phyloP scores from a whole-genome alignment of 192 early-diverging fungal species.

The Diversispora epigaea region DNA sequence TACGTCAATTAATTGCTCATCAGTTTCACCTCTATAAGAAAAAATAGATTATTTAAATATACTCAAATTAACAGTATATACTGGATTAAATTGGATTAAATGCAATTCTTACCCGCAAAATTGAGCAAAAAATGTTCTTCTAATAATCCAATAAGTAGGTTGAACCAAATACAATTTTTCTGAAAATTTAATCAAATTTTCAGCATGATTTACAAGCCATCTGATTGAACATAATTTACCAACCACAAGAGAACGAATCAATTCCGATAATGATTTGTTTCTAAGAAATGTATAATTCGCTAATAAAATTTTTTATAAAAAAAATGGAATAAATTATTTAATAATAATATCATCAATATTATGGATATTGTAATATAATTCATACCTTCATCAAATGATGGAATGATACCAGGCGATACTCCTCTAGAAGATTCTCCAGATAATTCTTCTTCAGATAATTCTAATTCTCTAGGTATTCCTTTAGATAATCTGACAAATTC shows the following conservation, averaged over 20 bases:
- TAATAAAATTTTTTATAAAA: not conserved
- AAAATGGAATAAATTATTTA: not conserved
- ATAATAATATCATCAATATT: not conserved
- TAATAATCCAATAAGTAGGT: conserved; percentile 67
- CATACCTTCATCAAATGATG: not conserved
- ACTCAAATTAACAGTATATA: no score
- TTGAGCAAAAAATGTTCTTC: conserved; percentile 88
- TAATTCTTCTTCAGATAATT: not conserved
- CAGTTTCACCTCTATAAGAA: conserved; percentile 77
- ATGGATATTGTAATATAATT: not conserved
- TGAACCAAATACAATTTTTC: conserved; percentile 50
- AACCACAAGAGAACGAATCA: conserved; percentile 65
- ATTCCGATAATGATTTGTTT: conserved; percentile 55
- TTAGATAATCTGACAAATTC: no score
- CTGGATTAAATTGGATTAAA: no score
- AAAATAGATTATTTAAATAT: not conserved
- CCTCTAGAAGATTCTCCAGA: not conserved
- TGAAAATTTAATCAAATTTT: conserved; percentile 54
- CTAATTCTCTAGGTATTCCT: no score
- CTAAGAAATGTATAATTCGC: conserved; percentile 35
- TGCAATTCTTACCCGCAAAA: conserved; percentile 83
- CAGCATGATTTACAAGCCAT: conserved; percentile 60
- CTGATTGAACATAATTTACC: conserved; percentile 70
- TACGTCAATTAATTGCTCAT: conserved; percentile 77
- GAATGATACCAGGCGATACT: not conserved